phyloP scores from a whole-genome alignment of 768 basidiomycete genomes.

The Collybia nuda region DNA sequence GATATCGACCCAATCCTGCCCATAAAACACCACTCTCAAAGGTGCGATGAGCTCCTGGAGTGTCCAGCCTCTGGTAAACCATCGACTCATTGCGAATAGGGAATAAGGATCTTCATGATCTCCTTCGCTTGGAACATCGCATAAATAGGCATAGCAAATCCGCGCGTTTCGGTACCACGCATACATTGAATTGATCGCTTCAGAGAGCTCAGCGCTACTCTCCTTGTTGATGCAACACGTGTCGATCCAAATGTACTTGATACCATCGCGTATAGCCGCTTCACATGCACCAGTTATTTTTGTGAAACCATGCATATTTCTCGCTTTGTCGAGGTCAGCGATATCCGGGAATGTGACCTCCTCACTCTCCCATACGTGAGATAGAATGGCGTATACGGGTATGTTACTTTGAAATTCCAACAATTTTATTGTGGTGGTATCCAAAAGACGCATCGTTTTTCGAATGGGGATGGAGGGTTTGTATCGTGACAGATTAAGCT shows the following conservation, averaged over 20 bases:
- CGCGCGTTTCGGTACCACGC: neutral
- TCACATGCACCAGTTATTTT: neutral
- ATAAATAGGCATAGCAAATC: neutral
- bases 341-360: neutral
- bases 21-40: neutral
- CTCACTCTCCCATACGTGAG: neutral
- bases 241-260: neutral
- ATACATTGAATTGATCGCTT: slow-evolving; percentile 1
- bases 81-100: slow-evolving; percentile 14
- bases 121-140: neutral
- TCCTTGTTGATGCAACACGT: slow-evolving; percentile 1
- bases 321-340: neutral
- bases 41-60: neutral
- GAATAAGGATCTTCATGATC: neutral
- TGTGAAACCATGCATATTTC: neutral
- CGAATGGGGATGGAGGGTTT: no score
- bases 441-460: no score
- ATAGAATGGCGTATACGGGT: neutral
- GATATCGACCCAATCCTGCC: neutral
- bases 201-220: neutral
- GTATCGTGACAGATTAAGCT: no score
- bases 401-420: no score
- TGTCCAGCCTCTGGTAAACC: slow-evolving; percentile 24
- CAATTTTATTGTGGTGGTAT: no score
- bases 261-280: neutral